Percentiles rank a stretch among this genome's conserved stretches.
These are phyloP conservation scores for Fusarium sp. DNA, from an alignment of 2,329 filamentous ascomycete species.

Conservation along the genomic window DNA sequence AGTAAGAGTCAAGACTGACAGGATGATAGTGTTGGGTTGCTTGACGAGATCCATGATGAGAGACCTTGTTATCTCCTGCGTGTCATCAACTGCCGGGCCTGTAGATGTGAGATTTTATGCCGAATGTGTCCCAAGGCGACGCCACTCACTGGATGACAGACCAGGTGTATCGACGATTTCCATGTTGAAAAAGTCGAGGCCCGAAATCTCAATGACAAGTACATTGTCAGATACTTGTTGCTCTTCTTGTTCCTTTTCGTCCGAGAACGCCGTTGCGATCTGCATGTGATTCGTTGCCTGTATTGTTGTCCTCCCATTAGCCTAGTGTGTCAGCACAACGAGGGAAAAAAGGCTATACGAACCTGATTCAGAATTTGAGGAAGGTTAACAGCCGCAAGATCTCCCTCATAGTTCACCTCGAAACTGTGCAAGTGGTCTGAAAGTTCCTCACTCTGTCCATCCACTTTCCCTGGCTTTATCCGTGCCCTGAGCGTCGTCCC, in stretches of 20 bases:
- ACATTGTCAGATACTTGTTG: neutral
- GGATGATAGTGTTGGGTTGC: neutral
- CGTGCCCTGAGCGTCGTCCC: neutral
- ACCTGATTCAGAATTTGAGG: neutral
- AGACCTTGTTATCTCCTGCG: neutral
- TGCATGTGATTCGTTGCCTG: neutral
- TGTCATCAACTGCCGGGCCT: neutral
- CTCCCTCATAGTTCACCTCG: neutral
- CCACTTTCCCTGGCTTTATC: neutral
- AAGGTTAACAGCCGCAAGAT: neutral
- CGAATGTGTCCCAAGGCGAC: too few species aligned
- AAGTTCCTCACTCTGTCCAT: neutral
- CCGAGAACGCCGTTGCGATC: neutral
- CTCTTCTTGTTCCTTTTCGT: neutral
- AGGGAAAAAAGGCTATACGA: fast-evolving
- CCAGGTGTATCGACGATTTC: neutral
- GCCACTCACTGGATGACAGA: neutral
- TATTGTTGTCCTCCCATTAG: fast-evolving
- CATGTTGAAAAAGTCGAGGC: neutral
- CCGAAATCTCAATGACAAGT: neutral
- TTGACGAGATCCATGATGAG: neutral
- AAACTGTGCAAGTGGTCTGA: neutral
- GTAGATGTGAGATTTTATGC: too few species aligned
- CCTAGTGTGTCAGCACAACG: fast-evolving
- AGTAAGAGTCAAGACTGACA: neutral